Conservation (phyloP, 257 asterid species). For the Euphrasia confusa region DNA sequence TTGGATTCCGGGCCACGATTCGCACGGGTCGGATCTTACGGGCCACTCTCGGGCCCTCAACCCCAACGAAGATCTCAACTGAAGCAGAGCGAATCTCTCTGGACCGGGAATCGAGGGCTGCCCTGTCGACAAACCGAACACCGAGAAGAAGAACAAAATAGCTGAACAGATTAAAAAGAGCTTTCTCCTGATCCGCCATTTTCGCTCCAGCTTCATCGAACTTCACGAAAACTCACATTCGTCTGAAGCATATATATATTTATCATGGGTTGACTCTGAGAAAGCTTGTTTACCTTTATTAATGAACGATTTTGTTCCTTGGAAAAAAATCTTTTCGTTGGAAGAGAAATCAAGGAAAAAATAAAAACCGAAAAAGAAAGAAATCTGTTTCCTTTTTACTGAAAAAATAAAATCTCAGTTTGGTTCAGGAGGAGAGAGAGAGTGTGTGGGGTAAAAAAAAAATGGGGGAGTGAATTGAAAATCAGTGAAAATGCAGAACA, state of each 20-base stretch:
- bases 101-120: constrained; percentile 46
- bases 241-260: background rate
- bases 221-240: constrained; percentile 33
- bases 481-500: too few species aligned
- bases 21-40: constrained; percentile 76
- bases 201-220: constrained; percentile 62
- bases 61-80: constrained; percentile 94
- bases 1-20: constrained; percentile 59
- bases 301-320: too few species aligned
- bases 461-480: too few species aligned
- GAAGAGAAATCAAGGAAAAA: too few species aligned
- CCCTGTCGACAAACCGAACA: constrained; percentile 45
- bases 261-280: too few species aligned
- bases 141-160: constrained; percentile 28
- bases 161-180: constrained; percentile 26
- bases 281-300: too few species aligned
- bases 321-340: too few species aligned
- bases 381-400: too few species aligned
- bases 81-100: constrained; percentile 65
- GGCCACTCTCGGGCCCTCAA: constrained; percentile 88
- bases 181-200: constrained; percentile 61
- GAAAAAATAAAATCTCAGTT: too few species aligned
- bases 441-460: too few species aligned
- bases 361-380: too few species aligned
- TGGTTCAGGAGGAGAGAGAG: too few species aligned